phyloP scores from a whole-genome alignment of 2,329 filamentous ascomycete species.

The Berkeleyomyces rouxiae region DNA sequence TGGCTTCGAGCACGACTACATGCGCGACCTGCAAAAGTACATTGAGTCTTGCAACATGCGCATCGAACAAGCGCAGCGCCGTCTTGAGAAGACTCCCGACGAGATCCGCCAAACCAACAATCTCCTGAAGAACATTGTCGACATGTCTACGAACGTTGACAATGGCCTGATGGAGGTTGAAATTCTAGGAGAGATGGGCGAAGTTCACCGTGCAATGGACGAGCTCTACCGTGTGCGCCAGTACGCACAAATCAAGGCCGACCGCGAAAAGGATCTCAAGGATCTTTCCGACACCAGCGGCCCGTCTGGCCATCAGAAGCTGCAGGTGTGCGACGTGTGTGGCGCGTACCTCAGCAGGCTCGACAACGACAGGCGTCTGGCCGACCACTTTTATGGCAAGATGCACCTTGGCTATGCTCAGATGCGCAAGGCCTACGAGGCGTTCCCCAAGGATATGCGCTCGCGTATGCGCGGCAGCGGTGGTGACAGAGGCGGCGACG shows the following conservation, averaged over 20 bases:
- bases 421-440: constrained; percentile 86
- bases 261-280: constrained; percentile 77
- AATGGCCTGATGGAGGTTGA: constrained; percentile 73
- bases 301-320: constrained; percentile 87
- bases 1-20: constrained; percentile 93
- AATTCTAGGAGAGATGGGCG: constrained; percentile 64
- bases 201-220: constrained; percentile 66
- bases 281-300: constrained; percentile 81
- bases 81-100: constrained; percentile 92
- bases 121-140: constrained; percentile 57
- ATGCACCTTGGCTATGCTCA: constrained; percentile 98
- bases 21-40: constrained; percentile 89
- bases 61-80: constrained; percentile 77
- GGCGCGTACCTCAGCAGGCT: constrained; percentile 83
- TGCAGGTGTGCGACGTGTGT: constrained; percentile 97
- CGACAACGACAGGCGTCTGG: constrained; percentile 84
- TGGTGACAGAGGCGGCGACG: constrained; percentile 31
- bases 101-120: constrained; percentile 92
- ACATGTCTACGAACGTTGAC: constrained; percentile 62
- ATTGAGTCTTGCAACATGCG: constrained; percentile 91
- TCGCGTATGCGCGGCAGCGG: constrained; percentile 41
- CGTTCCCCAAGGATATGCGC: constrained; percentile 75
- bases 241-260: constrained; percentile 64
- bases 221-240: constrained; percentile 77
- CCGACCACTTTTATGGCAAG: constrained; percentile 97